phyloP scores from a whole-genome alignment of 805 yeast genomes.

The Zygoascus ofunaensis region DNA sequence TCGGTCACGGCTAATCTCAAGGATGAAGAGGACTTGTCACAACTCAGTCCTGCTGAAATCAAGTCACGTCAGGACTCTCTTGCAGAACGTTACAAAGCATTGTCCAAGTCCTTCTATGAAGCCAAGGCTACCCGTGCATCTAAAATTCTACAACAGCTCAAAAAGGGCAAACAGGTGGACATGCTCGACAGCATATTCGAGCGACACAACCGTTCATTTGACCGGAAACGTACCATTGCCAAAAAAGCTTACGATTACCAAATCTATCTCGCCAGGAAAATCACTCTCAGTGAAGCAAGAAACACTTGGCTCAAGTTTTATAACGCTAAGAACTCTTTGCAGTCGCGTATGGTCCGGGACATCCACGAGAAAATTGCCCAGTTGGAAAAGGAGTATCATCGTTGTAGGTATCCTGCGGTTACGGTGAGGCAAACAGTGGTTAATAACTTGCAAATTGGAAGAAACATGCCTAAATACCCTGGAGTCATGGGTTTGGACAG shows the following conservation, averaged over 20 bases:
- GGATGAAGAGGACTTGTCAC: too few relatives aligned
- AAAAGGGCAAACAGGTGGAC: constrained; percentile 13
- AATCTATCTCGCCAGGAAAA: constrained; percentile 12
- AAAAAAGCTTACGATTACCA: constrained; percentile 17
- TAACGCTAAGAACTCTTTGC: constrained; percentile 20
- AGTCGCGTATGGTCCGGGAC: constrained; percentile 17
- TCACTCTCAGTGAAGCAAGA: constrained; percentile 18
- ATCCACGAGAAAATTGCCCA: constrained; percentile 17
- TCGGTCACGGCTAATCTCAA: too few relatives aligned
- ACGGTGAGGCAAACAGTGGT: constrained; percentile 18
- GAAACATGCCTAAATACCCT: constrained; percentile 14
- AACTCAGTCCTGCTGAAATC: constrained; percentile 1
- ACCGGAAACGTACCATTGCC: constrained; percentile 11
- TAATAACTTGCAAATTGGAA: constrained; percentile 22
- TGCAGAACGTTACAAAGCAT: background rate
- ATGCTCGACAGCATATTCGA: constrained; percentile 14
- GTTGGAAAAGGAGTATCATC: constrained; percentile 21
- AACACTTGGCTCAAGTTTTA: constrained; percentile 26
- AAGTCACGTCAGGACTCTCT: background rate
- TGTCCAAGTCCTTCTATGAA: background rate
- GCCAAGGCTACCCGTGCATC: constrained; percentile 1
- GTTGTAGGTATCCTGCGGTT: constrained; percentile 7
- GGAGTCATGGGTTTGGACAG: constrained; percentile 15
- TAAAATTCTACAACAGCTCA: constrained; percentile 16
- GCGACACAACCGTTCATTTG: constrained; percentile 11